These are phyloP conservation scores for Cenchrus fungigraminus DNA, from an alignment of 176 grass and related monocot species.

Conservation along the genomic window DNA sequence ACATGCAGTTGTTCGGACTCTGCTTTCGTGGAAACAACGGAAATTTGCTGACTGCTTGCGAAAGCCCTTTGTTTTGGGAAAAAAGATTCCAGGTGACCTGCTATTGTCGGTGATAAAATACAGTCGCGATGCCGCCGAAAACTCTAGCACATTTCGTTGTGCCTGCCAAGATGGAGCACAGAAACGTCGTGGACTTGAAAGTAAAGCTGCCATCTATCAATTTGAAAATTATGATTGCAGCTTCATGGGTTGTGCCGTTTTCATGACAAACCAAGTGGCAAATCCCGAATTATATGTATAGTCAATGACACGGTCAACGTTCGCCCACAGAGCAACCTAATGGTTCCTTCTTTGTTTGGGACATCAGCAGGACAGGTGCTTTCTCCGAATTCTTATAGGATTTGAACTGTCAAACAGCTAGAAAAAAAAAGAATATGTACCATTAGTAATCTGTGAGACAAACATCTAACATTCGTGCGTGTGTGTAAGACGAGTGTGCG, in stretches of 20 bases:
- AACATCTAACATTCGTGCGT: too few relatives aligned
- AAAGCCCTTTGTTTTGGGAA: not conserved
- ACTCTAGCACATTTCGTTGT: not conserved
- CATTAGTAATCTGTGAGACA: too few relatives aligned
- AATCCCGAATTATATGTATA: not conserved
- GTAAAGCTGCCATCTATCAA: too few relatives aligned
- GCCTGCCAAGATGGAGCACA: not conserved
- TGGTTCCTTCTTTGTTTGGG: too few relatives aligned
- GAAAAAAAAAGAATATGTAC: too few relatives aligned
- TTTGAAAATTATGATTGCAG: not conserved
- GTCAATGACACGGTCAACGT: too few relatives aligned
- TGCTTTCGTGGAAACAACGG: conserved; percentile 8
- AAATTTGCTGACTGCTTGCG: not conserved
- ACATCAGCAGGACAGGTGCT: too few relatives aligned
- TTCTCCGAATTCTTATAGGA: too few relatives aligned
- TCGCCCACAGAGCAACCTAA: too few relatives aligned
- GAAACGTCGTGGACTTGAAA: not conserved
- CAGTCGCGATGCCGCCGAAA: not conserved
- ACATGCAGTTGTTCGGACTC: conserved; percentile 16
- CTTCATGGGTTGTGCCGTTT: not conserved
- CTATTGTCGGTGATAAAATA: not conserved
- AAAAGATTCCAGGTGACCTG: not conserved
- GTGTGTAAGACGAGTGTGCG: too few relatives aligned
- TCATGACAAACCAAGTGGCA: not conserved
- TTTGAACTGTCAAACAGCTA: too few relatives aligned